Percentiles rank a stretch among this genome's conserved stretches.
Conservation (phyloP, 108 stramenopile genomes). For the Nitzschia palea region DNA sequence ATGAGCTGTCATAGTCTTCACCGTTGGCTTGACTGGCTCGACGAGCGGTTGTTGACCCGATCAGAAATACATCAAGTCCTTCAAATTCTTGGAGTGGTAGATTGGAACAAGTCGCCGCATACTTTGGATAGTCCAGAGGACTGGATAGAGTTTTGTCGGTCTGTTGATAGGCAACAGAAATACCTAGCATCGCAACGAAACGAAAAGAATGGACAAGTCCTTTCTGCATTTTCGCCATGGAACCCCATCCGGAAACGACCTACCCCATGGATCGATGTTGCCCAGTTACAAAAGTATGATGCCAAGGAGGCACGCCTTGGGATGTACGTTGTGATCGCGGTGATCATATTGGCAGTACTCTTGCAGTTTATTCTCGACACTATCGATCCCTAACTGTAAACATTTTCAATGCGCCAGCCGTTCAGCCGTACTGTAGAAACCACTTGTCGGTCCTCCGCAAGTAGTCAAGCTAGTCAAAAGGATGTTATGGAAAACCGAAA, state of each 20-base stretch:
- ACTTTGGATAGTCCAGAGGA: conserved; percentile 6
- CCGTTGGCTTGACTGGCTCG: conserved; percentile 57
- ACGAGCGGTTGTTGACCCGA: conserved; percentile 47
- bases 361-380: too few relatives aligned
- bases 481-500: too few relatives aligned
- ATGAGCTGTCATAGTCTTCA: conserved; percentile 26
- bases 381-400: too few relatives aligned
- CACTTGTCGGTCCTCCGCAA: too few relatives aligned
- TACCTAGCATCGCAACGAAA: not conserved
- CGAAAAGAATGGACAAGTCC: not conserved
- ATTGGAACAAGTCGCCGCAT: conserved; percentile 13
- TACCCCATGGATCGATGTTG: conserved; percentile 38
- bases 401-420: too few relatives aligned
- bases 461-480: too few relatives aligned
- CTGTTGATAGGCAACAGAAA: conserved; percentile 7
- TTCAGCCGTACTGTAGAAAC: too few relatives aligned
- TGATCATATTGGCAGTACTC: too few relatives aligned
- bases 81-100: conserved; percentile 23
- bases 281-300: not conserved
- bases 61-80: conserved; percentile 43
- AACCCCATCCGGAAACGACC: conserved; percentile 36
- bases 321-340: too few relatives aligned
- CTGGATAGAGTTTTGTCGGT: conserved; percentile 13
- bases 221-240: conserved; percentile 22
- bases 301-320: too few relatives aligned